These are phyloP conservation scores for Trametes punicea DNA, from an alignment of 768 basidiomycete genomes.

Conservation along the genomic window DNA sequence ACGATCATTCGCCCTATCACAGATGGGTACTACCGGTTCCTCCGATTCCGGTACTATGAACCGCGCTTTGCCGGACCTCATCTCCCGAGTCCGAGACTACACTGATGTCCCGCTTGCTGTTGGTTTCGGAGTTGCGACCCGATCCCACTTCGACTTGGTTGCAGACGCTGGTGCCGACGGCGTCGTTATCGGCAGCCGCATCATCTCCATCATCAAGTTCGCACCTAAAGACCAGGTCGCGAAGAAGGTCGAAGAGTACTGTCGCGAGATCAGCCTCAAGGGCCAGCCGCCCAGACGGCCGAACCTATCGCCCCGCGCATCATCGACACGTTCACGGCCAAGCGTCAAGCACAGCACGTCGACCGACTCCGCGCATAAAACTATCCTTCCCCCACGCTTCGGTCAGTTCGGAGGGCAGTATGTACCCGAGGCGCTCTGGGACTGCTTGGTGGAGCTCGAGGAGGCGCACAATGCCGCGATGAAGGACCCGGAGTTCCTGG, in stretches of 20 bases:
- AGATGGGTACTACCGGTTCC: slow-evolving; percentile 99
- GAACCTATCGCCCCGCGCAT: slow-evolving; percentile 9
- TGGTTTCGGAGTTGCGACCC: slow-evolving; percentile 93
- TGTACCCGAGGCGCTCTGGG: slow-evolving; percentile 95
- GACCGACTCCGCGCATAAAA: slow-evolving; percentile 28
- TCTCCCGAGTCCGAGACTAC: slow-evolving; percentile 76
- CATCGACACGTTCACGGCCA: slow-evolving; percentile 31
- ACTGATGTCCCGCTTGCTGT: slow-evolving; percentile 86
- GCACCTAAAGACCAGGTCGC: slow-evolving; percentile 48
- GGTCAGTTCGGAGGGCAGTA: slow-evolving; percentile 97
- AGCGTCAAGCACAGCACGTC: slow-evolving; percentile 32
- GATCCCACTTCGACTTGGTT: slow-evolving; percentile 83
- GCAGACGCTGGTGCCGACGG: slow-evolving; percentile 89
- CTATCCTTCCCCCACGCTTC: slow-evolving; percentile 75
- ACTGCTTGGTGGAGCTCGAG: slow-evolving; percentile 87
- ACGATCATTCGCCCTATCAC: not conserved
- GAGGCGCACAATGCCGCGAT: slow-evolving; percentile 85
- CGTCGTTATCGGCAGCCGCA: slow-evolving; percentile 87
- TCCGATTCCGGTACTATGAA: slow-evolving; percentile 72
- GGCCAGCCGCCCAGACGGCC: slow-evolving; percentile 28
- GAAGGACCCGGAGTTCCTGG: slow-evolving; percentile 87
- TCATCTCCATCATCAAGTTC: slow-evolving; percentile 77
- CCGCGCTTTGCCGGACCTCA: slow-evolving; percentile 73
- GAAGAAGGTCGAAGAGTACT: slow-evolving; percentile 65
- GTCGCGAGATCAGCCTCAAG: slow-evolving; percentile 60